These are phyloP conservation scores for Dillenia turbinata DNA, from an alignment of 164 flowering plant species.

Conservation along the genomic window DNA sequence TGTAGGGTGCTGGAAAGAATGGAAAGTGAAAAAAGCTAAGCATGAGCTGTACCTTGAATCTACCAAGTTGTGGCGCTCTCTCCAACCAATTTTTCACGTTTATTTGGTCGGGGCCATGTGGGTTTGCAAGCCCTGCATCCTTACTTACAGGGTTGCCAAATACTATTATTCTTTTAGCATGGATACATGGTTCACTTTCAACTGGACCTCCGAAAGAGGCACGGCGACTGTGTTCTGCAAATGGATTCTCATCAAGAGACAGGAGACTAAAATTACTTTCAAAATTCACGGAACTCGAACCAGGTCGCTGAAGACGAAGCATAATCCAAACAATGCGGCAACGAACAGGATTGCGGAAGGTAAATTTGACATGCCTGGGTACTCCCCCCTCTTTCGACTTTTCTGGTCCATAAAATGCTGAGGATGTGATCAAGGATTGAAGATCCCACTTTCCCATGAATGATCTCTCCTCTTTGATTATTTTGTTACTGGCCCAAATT, in stretches of 20 bases:
- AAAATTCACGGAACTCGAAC: conserved; percentile 70
- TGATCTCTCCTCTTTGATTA: conserved; percentile 76
- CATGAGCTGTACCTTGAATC: conserved; percentile 61
- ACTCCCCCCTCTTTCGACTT: conserved; percentile 26
- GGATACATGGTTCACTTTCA: conserved; percentile 70
- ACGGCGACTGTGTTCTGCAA: conserved; percentile 50
- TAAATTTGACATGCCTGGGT: conserved; percentile 77
- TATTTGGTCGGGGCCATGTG: conserved; percentile 49
- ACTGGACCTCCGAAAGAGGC: conserved; percentile 69
- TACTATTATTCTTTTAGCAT: conserved; percentile 82
- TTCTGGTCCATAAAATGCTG: conserved; percentile 78
- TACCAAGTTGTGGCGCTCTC: conserved; percentile 58
- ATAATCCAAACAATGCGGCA: conserved; percentile 93
- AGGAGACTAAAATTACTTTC: conserved; percentile 63
- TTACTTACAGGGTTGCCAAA: conserved; percentile 53
- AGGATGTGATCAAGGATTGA: conserved; percentile 52
- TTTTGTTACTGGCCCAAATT: conserved; percentile 90
- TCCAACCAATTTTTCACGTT: conserved; percentile 67
- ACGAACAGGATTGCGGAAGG: conserved; percentile 68
- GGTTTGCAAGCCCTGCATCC: conserved; percentile 36
- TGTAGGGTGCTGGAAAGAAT: conserved; percentile 1
- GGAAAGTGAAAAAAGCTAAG: conserved; percentile 2
- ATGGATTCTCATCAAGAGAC: conserved; percentile 82
- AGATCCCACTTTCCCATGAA: conserved; percentile 91
- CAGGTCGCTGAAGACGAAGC: conserved; percentile 58